Percentiles rank a stretch among this genome's conserved stretches.
phyloP scores from a whole-genome alignment of 768 basidiomycete genomes.

The Coprinellus micaceus region DNA sequence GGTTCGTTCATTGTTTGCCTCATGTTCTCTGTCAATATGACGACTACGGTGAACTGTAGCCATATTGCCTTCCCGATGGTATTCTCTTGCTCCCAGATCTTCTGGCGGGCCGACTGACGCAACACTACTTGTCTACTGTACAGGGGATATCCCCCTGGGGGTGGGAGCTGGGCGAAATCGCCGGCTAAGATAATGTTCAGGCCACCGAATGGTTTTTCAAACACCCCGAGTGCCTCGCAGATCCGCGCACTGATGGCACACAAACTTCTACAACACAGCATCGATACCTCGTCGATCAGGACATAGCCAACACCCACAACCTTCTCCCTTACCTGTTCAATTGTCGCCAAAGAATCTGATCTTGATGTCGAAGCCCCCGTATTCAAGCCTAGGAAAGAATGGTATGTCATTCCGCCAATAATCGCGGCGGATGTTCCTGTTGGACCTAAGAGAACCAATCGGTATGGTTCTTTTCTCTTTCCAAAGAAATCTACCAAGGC shows the following conservation, averaged over 20 bases:
- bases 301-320: constrained; percentile 32
- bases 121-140: not conserved
- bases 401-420: constrained; percentile 5
- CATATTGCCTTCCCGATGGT: constrained; percentile 26
- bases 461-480: not conserved
- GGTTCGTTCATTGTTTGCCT: constrained; percentile 20
- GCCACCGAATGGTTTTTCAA: constrained; percentile 28
- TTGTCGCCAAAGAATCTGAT: not conserved
- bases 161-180: constrained; percentile 44
- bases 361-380: not conserved
- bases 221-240: constrained; percentile 11
- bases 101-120: not conserved
- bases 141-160: constrained; percentile 5
- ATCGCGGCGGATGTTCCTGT: constrained; percentile 5
- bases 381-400: not conserved
- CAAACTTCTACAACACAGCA: constrained; percentile 30
- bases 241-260: constrained; percentile 25
- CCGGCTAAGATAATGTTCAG: constrained; percentile 41
- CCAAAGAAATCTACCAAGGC: not conserved
- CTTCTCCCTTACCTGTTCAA: not conserved
- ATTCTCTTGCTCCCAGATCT: constrained; percentile 14
- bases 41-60: constrained; percentile 33
- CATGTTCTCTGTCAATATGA: constrained; percentile 33
- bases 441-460: not conserved
- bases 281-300: constrained; percentile 42